Percentiles rank a stretch among this genome's conserved stretches.
Conservation (phyloP, 2,329 filamentous ascomycete species). For the Chaetomiaceae sp. region DNA sequence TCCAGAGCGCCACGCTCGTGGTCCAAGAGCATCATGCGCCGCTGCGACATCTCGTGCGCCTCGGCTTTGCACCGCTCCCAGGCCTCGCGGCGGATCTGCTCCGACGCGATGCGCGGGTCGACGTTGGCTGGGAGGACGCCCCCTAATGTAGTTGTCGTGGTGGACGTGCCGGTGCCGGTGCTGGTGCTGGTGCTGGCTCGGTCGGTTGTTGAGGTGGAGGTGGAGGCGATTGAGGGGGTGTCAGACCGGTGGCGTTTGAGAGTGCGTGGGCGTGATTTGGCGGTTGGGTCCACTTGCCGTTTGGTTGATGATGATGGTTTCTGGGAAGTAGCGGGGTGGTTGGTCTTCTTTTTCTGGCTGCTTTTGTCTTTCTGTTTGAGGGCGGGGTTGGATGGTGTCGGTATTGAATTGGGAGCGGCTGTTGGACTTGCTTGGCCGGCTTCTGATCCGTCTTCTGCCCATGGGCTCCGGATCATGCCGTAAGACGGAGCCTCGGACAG, state of each 20-base stretch:
- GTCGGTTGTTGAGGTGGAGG: no score
- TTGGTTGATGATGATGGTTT: neutral
- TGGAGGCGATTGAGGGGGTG: neutral
- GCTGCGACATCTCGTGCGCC: conserved; percentile 22
- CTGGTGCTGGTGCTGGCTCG: neutral
- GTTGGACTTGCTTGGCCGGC: neutral
- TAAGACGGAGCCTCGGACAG: conserved; percentile 12
- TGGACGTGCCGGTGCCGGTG: neutral
- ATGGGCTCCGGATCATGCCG: neutral
- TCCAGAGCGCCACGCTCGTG: conserved; percentile 24
- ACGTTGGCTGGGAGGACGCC: conserved; percentile 17
- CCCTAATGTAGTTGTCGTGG: conserved; percentile 3
- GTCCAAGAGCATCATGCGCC: conserved; percentile 21
- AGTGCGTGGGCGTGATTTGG: neutral
- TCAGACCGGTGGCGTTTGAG: conserved; percentile 6
- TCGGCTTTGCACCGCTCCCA: conserved; percentile 23
- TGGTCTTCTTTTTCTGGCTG: neutral
- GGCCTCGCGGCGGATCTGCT: conserved; percentile 23
- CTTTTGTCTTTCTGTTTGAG: neutral
- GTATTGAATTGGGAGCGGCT: no score
- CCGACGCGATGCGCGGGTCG: conserved; percentile 19
- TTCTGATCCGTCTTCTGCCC: neutral
- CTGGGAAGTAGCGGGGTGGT: no score
- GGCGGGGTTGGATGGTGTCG: neutral
- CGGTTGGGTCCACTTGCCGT: neutral